Conservation (phyloP, 768 basidiomycete genomes). For the Tylopilus plumbeoviolaceoides region DNA sequence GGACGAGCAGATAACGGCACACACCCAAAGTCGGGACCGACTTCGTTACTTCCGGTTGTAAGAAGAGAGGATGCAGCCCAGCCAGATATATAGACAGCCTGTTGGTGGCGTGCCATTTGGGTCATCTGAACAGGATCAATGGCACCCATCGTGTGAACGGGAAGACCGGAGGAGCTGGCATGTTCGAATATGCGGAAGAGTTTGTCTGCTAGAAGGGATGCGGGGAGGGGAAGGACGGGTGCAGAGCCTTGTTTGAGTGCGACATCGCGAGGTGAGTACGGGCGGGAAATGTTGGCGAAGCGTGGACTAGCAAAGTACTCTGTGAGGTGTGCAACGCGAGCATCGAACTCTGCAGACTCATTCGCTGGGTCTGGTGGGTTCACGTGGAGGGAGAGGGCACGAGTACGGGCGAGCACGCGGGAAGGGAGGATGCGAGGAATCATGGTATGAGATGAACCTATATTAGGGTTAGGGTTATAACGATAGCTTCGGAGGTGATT, state of each 20-base stretch:
- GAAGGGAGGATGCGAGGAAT: conserved; percentile 9
- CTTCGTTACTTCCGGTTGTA: conserved; percentile 88
- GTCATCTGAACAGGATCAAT: conserved; percentile 95
- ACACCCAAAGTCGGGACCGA: conserved; percentile 87
- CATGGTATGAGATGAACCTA: conserved; percentile 35
- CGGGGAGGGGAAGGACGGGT: conserved; percentile 71
- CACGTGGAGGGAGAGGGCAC: conserved; percentile 51
- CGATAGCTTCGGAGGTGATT: conserved; percentile 9
- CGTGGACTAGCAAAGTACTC: conserved; percentile 75
- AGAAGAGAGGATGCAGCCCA: conserved; percentile 87
- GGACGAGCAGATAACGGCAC: conserved; percentile 1
- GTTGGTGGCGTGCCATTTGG: conserved; percentile 84
- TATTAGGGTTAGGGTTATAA: conserved; percentile 32
- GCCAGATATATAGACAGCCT: conserved; percentile 89
- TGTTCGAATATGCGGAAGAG: conserved; percentile 65
- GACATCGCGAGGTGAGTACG: conserved; percentile 77
- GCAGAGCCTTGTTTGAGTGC: conserved; percentile 88
- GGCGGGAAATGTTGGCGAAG: conserved; percentile 67
- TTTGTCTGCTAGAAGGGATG: conserved; percentile 80
- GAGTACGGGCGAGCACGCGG: conserved; percentile 7
- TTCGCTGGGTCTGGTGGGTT: conserved; percentile 53
- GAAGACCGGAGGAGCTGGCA: conserved; percentile 57
- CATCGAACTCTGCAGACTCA: conserved; percentile 56
- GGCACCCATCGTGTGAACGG: conserved; percentile 89
- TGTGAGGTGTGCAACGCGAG: conserved; percentile 58